Percentiles rank a stretch among this genome's conserved stretches.
Conservation (phyloP, 2,329 filamentous ascomycete species). For the Fusarium nodosum region DNA sequence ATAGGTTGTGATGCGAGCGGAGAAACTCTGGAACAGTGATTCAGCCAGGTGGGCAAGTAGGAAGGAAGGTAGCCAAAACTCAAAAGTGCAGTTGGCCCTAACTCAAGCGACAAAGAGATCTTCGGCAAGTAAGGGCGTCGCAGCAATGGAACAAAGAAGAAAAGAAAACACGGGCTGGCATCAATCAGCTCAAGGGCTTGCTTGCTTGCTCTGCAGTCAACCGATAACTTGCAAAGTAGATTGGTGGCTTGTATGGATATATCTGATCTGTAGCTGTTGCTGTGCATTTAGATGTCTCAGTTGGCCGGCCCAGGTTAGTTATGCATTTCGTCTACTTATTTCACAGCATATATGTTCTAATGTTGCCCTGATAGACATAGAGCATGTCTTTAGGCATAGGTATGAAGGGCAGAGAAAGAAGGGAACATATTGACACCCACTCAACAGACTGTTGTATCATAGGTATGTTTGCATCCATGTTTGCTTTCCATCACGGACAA, state of each 20-base stretch:
- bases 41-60: not conserved
- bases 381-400: not conserved
- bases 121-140: not conserved
- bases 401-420: not conserved
- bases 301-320: not conserved
- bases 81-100: constrained; percentile 10
- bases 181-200: no score
- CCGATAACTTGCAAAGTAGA: constrained; percentile 14
- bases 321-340: not conserved
- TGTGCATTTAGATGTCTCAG: constrained; percentile 14
- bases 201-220: constrained; percentile 19
- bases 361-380: not conserved
- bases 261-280: not conserved
- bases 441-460: not conserved
- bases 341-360: not conserved
- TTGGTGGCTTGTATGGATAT: constrained; percentile 10
- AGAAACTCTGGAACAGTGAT: constrained; percentile 32
- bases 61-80: not conserved
- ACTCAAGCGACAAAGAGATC: constrained; percentile 6
- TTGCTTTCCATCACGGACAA: not conserved
- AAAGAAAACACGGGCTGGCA: not conserved
- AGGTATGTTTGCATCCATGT: not conserved
- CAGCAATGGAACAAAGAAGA: constrained; percentile 21
- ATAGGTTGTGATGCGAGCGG: constrained; percentile 19
- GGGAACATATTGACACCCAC: not conserved